Evolutionary conservation across 768 basidiomycete genomes (phyloP), one percentile per base, ranked within the genome.

Genomic region (Kwoniella mangroviensis): DNA sequence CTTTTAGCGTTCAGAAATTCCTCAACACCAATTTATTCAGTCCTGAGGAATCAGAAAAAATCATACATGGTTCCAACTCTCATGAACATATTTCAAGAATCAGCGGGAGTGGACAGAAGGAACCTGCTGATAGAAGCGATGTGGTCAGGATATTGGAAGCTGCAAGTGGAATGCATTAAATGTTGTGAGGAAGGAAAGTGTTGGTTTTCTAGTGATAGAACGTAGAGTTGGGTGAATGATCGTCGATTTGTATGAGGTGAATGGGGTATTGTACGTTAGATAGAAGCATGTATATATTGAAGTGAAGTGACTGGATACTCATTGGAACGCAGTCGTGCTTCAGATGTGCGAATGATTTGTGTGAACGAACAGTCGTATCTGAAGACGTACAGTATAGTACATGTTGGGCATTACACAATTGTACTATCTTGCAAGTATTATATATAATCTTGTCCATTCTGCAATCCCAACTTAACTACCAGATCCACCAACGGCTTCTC

Each of bases 1-100:
- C 45, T n/a, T 26, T n/a, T 62, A 82, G 81, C 61, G 78, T 83
- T 17, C 78, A 83, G 69, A 74, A 67, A 41, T 81, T 78, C 76
- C 68, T 80, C 9, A 67, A 77, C 41, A 56, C 67, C 11, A 65
- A 69, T 22, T 10, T 70, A 10, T 45, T 78, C 13, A 55, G 73
- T 1, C 34, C 64, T 13, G 62, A 60, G 3, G 75, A 79, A 49
- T 22, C 60, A 2, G 78, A 78, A 17, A 73, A 69, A 49, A 64
- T 80, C 15, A 53, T 80, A 7, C 55, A 57, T 13, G 79, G 79
- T 15, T 41, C 63, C 49, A 74, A 57, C 43, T 21, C 68, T 1
- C 77, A 73, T 42, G 77, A 80, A 67, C 54, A 63, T 5, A 67
- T 80, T 12, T 40, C 45, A 17, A 66, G 63, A 22, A 45, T 75